Conservation (phyloP, 805 yeast genomes). For the Candida insectalens region DNA sequence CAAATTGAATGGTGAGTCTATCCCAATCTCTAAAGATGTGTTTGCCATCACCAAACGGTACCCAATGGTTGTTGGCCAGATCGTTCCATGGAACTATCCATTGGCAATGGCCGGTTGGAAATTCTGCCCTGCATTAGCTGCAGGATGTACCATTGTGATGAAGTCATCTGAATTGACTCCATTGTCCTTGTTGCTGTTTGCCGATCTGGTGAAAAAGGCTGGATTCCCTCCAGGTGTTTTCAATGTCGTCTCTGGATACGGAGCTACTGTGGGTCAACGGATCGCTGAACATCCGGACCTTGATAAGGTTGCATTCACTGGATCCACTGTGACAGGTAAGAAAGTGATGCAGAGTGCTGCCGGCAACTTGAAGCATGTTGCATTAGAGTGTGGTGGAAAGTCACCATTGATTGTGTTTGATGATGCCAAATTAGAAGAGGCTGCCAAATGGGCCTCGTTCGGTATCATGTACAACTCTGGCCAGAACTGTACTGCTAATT, state of each 20-base stretch:
- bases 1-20: constrained; percentile 36
- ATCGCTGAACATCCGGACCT: constrained; percentile 51
- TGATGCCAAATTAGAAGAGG: constrained; percentile 57
- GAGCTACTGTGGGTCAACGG: constrained; percentile 60
- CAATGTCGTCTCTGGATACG: constrained; percentile 63
- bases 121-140: constrained; percentile 73
- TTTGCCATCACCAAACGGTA: constrained; percentile 64
- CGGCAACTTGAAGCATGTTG: constrained; percentile 49
- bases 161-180: constrained; percentile 76
- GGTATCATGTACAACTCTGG: constrained; percentile 61
- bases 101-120: constrained; percentile 72
- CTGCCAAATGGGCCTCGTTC: constrained; percentile 57
- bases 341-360: constrained; percentile 61
- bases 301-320: constrained; percentile 55
- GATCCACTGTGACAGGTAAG: constrained; percentile 60
- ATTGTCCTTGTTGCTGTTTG: constrained; percentile 53
- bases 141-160: constrained; percentile 65
- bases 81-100: constrained; percentile 70
- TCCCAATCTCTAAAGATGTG: constrained; percentile 30
- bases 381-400: constrained; percentile 68
- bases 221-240: constrained; percentile 75
- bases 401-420: constrained; percentile 54
- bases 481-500: constrained; percentile 61
- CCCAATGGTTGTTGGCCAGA: constrained; percentile 57
- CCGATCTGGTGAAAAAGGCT: constrained; percentile 46